Base-by-base conservation (phyloP, 192 early-diverging fungal genomes). In the Umbelopsis sp. region DNA sequence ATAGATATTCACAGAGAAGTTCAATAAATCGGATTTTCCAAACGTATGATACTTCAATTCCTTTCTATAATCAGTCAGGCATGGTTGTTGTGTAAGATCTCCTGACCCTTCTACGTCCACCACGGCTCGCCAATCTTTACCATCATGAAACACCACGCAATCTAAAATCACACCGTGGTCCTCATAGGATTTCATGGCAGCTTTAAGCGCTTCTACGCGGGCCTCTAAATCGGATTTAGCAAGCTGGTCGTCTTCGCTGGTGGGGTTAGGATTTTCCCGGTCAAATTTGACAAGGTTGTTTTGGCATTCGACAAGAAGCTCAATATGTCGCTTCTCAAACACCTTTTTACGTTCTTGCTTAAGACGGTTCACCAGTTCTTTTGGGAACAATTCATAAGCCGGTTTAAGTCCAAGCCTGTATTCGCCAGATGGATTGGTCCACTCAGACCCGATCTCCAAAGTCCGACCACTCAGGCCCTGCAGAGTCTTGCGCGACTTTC, bases 1-100 rank as follows among this genome's bases (percentile, higher is more conserved):
- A 78, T 96, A 98, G 64, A 99, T 91, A 83, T 97, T 98, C 70
- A 98, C 88, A 15, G 93, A 93, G 73, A 91, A 96, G 78, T 91
- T 94, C 33, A 97, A 84, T 76, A 91, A 84, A 71, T 92, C 88
- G 35, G 91, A 87, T 70, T 91, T 83, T 69, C 88, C 83, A 74
- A 98, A 93, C 13, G 83, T 83, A 11, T 83, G 84, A 67, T 90
- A 94, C 71, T 96, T 79, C 30, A 78, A 79, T 46, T 93, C 94
- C 9, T 81, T 85, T 69, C 79, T 75, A 81, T 90, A 97, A 71
- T 92, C 86, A 22, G 94, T 88, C 74, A 99, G 68, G 12, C 80
- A 78, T 25, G 85, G 79, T 11, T 83, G 85, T 13, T 70, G 76
- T 86, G 46, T 27, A 23, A 99, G 84, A 70, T 99, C 92, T 15